These are phyloP conservation scores for Cicer pinnatifidum DNA, from an alignment of 306 rosid genomes.

Conservation along the genomic window DNA sequence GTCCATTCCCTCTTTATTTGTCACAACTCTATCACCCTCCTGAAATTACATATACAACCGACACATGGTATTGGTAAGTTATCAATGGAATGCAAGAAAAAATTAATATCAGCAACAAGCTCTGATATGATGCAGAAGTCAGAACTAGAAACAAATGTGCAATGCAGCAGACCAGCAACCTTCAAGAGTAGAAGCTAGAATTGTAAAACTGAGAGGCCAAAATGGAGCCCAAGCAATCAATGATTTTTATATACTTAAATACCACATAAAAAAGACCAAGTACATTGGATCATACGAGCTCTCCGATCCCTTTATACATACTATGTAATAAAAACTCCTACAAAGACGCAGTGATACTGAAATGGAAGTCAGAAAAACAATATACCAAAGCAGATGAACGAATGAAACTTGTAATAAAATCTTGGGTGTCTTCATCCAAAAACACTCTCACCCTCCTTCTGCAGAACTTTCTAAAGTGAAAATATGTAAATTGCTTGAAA, in stretches of 20 bases:
- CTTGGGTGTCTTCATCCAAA: constrained; percentile 3
- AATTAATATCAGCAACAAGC: background rate
- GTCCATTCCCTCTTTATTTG: constrained; percentile 88
- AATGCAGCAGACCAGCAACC: constrained; percentile 19
- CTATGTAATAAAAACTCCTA: constrained; percentile 10
- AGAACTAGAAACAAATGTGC: constrained; percentile 33
- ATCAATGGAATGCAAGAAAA: constrained; percentile 20
- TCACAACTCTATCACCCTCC: constrained; percentile 86
- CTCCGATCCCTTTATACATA: background rate
- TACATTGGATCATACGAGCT: constrained; percentile 13
- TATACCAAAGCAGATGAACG: background rate
- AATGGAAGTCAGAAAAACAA: constrained; percentile 5
- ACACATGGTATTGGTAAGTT: constrained; percentile 40
- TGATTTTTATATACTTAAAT: constrained; percentile 20
- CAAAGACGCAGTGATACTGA: background rate
- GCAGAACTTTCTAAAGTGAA: constrained; percentile 13
- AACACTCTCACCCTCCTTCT: background rate
- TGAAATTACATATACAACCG: constrained; percentile 53
- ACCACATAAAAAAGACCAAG: constrained; percentile 14
- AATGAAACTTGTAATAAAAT: constrained; percentile 8
- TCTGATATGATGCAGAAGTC: constrained; percentile 34
- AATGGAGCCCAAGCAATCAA: constrained; percentile 19
- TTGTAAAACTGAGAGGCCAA: constrained; percentile 9
- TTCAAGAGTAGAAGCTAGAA: constrained; percentile 33
- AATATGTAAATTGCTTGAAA: background rate